Percentiles rank a stretch among this genome's conserved stretches.
phyloP scores from a whole-genome alignment of 768 basidiomycete genomes.

The Hydnum rufescens region DNA sequence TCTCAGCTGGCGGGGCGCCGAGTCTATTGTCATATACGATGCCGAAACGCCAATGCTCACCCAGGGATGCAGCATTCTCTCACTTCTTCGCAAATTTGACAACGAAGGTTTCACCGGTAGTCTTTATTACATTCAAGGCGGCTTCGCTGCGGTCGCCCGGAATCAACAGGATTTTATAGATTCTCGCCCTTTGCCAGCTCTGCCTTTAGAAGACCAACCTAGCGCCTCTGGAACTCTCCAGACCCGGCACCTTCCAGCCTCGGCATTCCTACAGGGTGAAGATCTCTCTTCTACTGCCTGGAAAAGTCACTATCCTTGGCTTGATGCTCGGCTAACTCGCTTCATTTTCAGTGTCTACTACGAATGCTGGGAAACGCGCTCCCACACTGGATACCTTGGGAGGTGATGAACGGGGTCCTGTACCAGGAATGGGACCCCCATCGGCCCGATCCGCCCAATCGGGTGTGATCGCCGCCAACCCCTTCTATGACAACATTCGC shows the following conservation, averaged over 20 bases:
- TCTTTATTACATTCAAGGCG: conserved; percentile 65
- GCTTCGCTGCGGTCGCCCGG: conserved; percentile 40
- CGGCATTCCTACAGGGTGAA: not conserved
- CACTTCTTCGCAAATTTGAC: conserved; percentile 57
- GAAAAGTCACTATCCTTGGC: not conserved
- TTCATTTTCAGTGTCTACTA: conserved; percentile 8
- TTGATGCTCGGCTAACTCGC: not conserved
- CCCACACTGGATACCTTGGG: not conserved
- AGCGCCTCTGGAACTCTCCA: not conserved
- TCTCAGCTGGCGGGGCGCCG: conserved; percentile 26
- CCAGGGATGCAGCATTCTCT: conserved; percentile 46
- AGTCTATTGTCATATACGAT: conserved; percentile 66
- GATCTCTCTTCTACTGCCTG: no score
- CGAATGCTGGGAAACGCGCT: conserved; percentile 4
- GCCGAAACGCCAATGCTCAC: conserved; percentile 44
- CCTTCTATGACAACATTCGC: conserved; percentile 88
- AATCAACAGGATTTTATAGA: not conserved
- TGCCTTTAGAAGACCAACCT: not conserved
- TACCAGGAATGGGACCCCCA: not conserved
- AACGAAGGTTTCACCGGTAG: conserved; percentile 38
- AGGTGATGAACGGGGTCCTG: conserved; percentile 1
- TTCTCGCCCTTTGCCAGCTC: not conserved
- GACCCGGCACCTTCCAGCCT: not conserved
- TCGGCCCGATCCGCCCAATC: conserved; percentile 8
- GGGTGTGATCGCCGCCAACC: conserved; percentile 38